Percentiles rank a stretch among this genome's conserved stretches.
These are phyloP conservation scores for Catharanthus roseus DNA, from an alignment of 257 asterid species.

Conservation along the genomic window DNA sequence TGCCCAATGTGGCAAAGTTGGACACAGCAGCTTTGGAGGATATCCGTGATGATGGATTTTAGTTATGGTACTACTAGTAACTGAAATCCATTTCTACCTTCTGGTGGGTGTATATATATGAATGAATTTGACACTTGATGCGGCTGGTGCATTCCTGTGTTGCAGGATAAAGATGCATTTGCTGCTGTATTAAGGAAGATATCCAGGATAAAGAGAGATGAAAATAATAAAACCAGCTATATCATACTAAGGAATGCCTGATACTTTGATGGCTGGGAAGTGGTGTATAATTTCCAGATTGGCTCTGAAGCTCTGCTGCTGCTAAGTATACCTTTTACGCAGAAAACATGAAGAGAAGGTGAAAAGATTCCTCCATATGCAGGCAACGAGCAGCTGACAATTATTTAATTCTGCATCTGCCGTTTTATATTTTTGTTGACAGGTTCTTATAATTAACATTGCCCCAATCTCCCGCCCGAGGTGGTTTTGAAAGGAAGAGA, in stretches of 20 bases:
- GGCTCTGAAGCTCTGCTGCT: neutral
- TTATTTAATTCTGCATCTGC: too few relatives aligned
- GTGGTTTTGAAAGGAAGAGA: too few relatives aligned
- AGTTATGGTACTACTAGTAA: neutral
- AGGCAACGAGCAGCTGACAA: too few relatives aligned
- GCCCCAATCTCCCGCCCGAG: too few relatives aligned
- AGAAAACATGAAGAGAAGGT: neutral
- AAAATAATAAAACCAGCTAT: slow-evolving; percentile 34
- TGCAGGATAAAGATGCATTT: slow-evolving; percentile 87
- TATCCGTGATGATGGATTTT: too few relatives aligned
- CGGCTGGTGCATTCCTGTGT: neutral
- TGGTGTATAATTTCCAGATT: neutral
- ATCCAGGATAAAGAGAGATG: slow-evolving; percentile 78
- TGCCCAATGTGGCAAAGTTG: neutral
- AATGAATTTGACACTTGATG: neutral
- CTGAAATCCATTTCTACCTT: neutral
- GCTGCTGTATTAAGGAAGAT: slow-evolving; percentile 74
- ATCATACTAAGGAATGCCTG: slow-evolving; percentile 65
- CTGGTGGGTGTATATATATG: neutral
- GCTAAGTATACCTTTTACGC: neutral
- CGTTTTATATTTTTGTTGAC: too few relatives aligned
- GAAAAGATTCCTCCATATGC: too few relatives aligned
- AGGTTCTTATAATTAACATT: too few relatives aligned
- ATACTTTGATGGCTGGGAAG: neutral
- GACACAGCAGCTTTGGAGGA: neutral